A percentile compares a stretch with the other conserved stretches of the same genome.
These are phyloP conservation scores for Kwoniella bestiolae DNA, from an alignment of 768 basidiomycete genomes.

Conservation along the genomic window DNA sequence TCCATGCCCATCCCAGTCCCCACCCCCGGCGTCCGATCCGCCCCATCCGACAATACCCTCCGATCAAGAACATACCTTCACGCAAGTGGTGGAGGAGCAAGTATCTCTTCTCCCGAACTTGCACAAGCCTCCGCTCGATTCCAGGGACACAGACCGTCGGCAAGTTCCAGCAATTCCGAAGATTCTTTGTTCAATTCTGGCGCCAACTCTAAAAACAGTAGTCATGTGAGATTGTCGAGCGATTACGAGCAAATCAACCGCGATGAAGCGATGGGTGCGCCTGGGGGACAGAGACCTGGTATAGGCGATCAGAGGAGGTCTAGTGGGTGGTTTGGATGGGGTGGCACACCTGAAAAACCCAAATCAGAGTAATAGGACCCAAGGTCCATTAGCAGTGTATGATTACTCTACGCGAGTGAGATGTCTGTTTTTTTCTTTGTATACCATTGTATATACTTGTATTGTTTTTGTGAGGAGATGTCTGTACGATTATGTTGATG, in stretches of 20 bases:
- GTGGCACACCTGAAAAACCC: conserved; percentile 15
- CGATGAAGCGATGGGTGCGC: conserved; percentile 40
- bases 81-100: conserved; percentile 10
- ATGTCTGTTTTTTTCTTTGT: not conserved
- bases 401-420: not conserved
- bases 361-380: conserved; percentile 20
- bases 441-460: not conserved
- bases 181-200: conserved; percentile 12
- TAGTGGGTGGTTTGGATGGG: conserved; percentile 49
- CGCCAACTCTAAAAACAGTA: not conserved
- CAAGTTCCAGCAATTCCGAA: conserved; percentile 13
- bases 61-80: conserved; percentile 35
- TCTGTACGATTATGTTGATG: not conserved
- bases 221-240: conserved; percentile 32
- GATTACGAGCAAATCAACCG: conserved; percentile 46
- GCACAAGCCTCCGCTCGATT: not conserved
- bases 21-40: conserved; percentile 26
- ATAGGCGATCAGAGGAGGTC: conserved; percentile 33
- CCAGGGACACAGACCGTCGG: not conserved
- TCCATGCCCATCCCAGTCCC: conserved; percentile 48
- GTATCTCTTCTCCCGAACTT: conserved; percentile 2
- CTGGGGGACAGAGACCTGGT: conserved; percentile 20
- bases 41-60: conserved; percentile 15
- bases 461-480: not conserved
- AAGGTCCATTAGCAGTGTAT: not conserved